Base-by-base conservation (phyloP, 148 eudicot species). In the Polygonum aviculare region DNA sequence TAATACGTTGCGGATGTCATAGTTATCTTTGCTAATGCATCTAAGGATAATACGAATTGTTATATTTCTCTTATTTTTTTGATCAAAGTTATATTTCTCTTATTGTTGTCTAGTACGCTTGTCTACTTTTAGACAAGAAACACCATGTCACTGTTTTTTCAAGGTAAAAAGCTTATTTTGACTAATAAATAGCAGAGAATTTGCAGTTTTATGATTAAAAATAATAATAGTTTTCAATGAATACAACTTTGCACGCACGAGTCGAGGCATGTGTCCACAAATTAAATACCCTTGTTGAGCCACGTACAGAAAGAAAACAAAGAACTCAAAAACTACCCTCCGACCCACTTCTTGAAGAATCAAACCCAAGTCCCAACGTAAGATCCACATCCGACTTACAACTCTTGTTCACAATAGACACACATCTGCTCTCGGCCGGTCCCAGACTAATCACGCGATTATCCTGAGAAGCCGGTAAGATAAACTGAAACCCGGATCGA, bases 381-480 rank as follows among this genome's bases (percentile, higher is more conserved):
- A 69, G 72, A 36, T 69, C 72, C 72, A 69, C 36, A 7, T 35
- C n/a, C 14, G 72, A 69, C 45, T 11, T 33, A 69, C 41, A 36
- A 35, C 5, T 33, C 40, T 33, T 12, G 10, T 44, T 44, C 6
- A 44, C 47, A 44, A 44, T 7, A 5, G 47, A 44, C 47, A 35
- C 70, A 22, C 14, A 12, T 12, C 70, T 16, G 44, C 21, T 14
- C 45, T 69, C 72, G 10, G 72, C 72, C 11, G 72, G 72, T 69
- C 9, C 14, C 40, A 35, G 14, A 39, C 72, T 16, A 12, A 35
- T 4, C 44, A 35, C 45, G 44, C 19, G 72, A 35, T 39, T 69
- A 69, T 69, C 72, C 16, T 69, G 72, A 39, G 72, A 35, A 36
- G 72, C 19, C 31, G 63, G 72, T n/a, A 69, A 36, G 19, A 69